Evolutionary conservation across 306 rosid species (phyloP).

Genomic region (Sindora glabra): DNA sequence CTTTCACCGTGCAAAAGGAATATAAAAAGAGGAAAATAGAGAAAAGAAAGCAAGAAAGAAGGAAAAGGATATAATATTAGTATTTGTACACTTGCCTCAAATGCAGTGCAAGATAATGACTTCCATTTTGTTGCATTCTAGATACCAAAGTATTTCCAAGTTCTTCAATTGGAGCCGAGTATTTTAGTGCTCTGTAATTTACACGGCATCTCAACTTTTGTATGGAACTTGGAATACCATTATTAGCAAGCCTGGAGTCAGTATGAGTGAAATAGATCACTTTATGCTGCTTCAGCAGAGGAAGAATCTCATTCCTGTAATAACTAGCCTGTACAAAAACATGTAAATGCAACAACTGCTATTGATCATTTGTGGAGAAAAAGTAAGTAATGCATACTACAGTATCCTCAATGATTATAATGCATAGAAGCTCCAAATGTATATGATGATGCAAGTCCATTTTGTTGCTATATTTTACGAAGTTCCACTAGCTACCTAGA

Average conservation of each 20-base stretch:
- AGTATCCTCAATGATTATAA: neutral
- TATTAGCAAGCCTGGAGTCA: conserved; percentile 87
- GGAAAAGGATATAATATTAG: neutral
- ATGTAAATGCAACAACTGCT: conserved; percentile 6
- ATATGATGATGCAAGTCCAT: neutral
- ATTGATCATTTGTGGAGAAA: neutral
- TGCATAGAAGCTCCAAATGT: conserved; percentile 6
- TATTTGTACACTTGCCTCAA: conserved; percentile 64
- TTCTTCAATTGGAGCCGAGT: conserved; percentile 79
- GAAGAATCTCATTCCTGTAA: conserved; percentile 72
- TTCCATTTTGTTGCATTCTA: conserved; percentile 71
- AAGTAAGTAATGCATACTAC: conserved; percentile 2
- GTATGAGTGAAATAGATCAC: conserved; percentile 83
- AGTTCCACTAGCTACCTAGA: neutral
- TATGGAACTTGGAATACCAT: conserved; percentile 52
- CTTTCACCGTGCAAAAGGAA: no score
- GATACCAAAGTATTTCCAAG: conserved; percentile 66
- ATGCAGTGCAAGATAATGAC: conserved; percentile 84
- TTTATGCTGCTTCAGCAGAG: conserved; percentile 79
- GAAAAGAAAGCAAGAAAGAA: neutral
- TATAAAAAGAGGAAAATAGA: neutral
- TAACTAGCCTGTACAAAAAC: conserved; percentile 56
- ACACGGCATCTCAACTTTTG: conserved; percentile 86
- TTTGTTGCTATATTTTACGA: neutral
- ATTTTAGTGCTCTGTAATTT: conserved; percentile 79